These are phyloP conservation scores for Nicotiana noctiflora DNA, from an alignment of 257 asterid species.

Conservation along the genomic window DNA sequence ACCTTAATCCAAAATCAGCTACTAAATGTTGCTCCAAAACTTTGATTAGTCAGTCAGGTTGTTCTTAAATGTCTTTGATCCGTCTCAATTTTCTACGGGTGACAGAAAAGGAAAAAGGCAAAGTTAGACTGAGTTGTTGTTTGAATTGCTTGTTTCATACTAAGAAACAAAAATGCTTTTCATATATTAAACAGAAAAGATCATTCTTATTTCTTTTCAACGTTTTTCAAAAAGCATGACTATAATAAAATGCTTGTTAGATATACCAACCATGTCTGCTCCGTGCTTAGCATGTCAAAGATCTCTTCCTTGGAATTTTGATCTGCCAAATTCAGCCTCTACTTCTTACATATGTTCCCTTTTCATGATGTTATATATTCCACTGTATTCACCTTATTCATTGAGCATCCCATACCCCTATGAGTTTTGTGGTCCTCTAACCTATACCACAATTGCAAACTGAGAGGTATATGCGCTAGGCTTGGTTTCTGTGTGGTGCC, in stretches of 20 bases:
- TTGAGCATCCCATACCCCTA: background rate
- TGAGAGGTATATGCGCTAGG: background rate
- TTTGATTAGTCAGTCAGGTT: background rate
- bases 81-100: background rate
- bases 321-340: constrained; percentile 2
- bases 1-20: background rate
- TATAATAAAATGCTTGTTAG: background rate
- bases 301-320: background rate
- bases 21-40: background rate
- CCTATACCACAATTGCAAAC: background rate
- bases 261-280: background rate
- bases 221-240: background rate
- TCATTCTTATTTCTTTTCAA: background rate
- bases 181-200: background rate
- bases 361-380: background rate
- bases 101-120: background rate
- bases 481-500: background rate
- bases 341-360: background rate
- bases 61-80: background rate
- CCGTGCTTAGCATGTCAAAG: background rate
- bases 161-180: background rate
- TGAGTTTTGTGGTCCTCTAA: background rate
- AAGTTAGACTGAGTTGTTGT: background rate
- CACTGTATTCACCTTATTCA: background rate
- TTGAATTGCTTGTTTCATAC: background rate